phyloP scores from a whole-genome alignment of 257 asterid genomes.

The Petunia secreta region DNA sequence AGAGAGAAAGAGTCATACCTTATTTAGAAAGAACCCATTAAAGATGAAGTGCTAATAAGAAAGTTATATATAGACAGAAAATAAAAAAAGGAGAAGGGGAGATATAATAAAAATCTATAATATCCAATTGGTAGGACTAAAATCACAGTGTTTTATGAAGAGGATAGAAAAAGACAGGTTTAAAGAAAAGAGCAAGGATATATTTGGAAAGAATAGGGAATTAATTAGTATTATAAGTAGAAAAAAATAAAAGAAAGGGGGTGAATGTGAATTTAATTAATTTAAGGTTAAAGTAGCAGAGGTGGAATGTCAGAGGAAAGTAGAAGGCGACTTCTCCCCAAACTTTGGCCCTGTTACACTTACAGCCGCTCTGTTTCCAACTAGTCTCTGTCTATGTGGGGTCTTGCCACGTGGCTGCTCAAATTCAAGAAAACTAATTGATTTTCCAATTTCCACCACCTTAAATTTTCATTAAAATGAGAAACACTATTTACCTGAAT shows the following conservation, averaged over 20 bases:
- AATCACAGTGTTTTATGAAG: slow-evolving; percentile 28
- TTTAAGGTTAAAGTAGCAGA: slow-evolving; percentile 43
- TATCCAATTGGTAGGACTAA: slow-evolving; percentile 52
- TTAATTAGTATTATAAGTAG: background rate
- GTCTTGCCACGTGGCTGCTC: slow-evolving; percentile 38
- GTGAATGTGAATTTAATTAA: background rate
- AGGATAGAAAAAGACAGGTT: slow-evolving; percentile 20
- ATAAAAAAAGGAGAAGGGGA: slow-evolving; percentile 6
- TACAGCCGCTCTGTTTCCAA: slow-evolving; percentile 41
- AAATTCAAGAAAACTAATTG: slow-evolving; percentile 22
- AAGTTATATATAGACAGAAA: slow-evolving; percentile 31
- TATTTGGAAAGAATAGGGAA: slow-evolving; percentile 19
- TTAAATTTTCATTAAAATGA: background rate
- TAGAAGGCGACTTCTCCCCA: slow-evolving; percentile 68
- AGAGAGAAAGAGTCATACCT: slow-evolving; percentile 32
- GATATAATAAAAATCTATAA: slow-evolving; percentile 5
- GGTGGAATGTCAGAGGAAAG: slow-evolving; percentile 76
- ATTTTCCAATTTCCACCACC: background rate
- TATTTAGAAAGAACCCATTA: slow-evolving; percentile 37
- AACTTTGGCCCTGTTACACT: slow-evolving; percentile 35
- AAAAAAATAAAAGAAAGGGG: rapidly evolving
- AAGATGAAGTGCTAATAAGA: slow-evolving; percentile 24
- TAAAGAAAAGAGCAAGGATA: slow-evolving; percentile 31
- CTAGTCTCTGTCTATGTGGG: background rate
- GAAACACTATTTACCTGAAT: background rate